Evolutionary conservation across 1,284 basidiomycete species (phyloP).

Genomic region (Ceratobasidium sp.): DNA sequence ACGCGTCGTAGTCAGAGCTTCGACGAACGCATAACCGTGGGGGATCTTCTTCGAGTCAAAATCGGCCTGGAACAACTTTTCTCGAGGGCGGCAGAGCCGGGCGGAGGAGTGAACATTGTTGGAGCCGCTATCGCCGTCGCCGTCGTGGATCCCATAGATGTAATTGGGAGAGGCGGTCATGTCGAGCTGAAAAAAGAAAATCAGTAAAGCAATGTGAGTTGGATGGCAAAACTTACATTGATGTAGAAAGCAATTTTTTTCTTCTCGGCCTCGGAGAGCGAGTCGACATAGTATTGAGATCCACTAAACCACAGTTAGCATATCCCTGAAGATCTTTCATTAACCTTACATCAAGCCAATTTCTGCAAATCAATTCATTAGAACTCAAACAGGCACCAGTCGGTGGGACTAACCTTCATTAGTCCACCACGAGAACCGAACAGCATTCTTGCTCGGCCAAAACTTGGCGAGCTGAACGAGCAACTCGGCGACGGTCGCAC

Average conservation of each 20-base stretch:
- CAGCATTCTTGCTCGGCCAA: constrained; percentile 17
- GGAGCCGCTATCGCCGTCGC: constrained; percentile 14
- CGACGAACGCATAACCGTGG: constrained; percentile 10
- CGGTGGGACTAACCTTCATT: constrained; percentile 7
- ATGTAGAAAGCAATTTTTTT: constrained; percentile 24
- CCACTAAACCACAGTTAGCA: constrained; percentile 4
- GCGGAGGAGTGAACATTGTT: constrained; percentile 29
- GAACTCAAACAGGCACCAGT: neutral
- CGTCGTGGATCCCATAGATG: constrained; percentile 27
- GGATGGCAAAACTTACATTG: neutral
- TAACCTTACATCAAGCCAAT: constrained; percentile 17
- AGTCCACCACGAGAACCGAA: constrained; percentile 29
- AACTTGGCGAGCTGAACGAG: constrained; percentile 27
- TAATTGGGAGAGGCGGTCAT: constrained; percentile 33
- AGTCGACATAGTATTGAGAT: constrained; percentile 33
- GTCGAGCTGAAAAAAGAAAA: constrained; percentile 4
- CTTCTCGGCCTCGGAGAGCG: constrained; percentile 25
- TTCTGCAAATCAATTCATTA: constrained; percentile 5
- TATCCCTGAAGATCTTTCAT: neutral
- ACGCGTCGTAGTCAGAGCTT: constrained; percentile 29
- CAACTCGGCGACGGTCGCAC: constrained; percentile 18
- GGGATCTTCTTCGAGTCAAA: constrained; percentile 33
- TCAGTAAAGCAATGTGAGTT: neutral
- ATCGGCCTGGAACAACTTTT: constrained; percentile 30
- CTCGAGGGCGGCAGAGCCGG: neutral